phyloP scores from a whole-genome alignment of 192 early-diverging fungal genomes.

The Haplosporangium gracile region DNA sequence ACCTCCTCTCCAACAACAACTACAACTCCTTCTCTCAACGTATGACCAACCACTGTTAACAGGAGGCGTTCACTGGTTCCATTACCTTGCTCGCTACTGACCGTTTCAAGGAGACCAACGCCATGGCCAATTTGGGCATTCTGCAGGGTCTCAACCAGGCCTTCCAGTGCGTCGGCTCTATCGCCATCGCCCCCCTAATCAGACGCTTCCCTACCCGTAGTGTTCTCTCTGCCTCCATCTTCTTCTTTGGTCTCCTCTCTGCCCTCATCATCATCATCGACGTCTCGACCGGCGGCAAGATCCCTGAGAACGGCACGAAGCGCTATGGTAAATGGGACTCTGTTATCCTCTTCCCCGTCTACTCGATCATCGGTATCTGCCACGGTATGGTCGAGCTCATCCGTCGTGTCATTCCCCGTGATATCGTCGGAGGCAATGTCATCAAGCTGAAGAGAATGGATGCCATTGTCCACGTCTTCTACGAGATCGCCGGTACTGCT shows the following conservation, averaged over 20 bases:
- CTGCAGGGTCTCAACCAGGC: constrained; percentile 62
- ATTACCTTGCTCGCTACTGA: constrained; percentile 33
- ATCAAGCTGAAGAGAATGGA: constrained; percentile 73
- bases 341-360: constrained; percentile 59
- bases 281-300: constrained; percentile 63
- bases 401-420: constrained; percentile 70
- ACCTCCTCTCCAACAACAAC: not conserved
- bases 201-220: constrained; percentile 55
- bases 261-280: constrained; percentile 66
- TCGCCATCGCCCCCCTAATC: constrained; percentile 66
- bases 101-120: constrained; percentile 5
- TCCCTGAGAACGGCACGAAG: constrained; percentile 16
- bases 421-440: constrained; percentile 72
- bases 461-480: constrained; percentile 68
- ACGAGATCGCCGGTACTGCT: constrained; percentile 70
- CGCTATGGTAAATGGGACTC: constrained; percentile 55
- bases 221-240: constrained; percentile 61
- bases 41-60: constrained; percentile 36
- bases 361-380: constrained; percentile 63
- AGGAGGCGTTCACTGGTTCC: constrained; percentile 43
- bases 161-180: constrained; percentile 66
- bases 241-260: constrained; percentile 59
- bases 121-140: constrained; percentile 18
- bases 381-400: constrained; percentile 71
- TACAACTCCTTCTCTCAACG: not conserved